These are phyloP conservation scores for Allium cepa DNA, from an alignment of 106 monocot species.

Conservation along the genomic window DNA sequence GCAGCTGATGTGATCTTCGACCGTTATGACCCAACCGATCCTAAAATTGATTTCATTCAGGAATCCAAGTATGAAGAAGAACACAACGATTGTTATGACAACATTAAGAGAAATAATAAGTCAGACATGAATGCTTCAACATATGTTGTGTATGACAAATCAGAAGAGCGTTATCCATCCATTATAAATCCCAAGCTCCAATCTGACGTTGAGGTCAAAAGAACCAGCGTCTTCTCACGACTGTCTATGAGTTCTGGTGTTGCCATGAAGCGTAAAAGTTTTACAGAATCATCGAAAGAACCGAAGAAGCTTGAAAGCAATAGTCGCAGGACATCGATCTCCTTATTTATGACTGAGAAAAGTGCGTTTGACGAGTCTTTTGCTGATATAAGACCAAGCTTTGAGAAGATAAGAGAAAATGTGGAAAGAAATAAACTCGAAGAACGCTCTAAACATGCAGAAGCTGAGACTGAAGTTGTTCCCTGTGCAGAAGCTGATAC, in stretches of 20 bases:
- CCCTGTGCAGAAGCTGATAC: too few relatives aligned
- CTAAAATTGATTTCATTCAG: not conserved
- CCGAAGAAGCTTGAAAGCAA: not conserved
- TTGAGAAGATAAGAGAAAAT: too few relatives aligned
- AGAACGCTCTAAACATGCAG: too few relatives aligned
- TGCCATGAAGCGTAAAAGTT: not conserved
- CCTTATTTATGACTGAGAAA: too few relatives aligned
- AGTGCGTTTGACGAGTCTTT: not conserved
- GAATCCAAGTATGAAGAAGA: not conserved
- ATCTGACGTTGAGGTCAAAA: not conserved
- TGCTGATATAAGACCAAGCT: not conserved
- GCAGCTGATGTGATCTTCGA: too few relatives aligned
- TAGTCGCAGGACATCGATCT: too few relatives aligned
- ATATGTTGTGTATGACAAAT: not conserved
- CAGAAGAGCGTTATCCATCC: not conserved
- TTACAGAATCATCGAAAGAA: not conserved
- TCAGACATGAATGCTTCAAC: not conserved
- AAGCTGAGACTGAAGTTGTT: too few relatives aligned
- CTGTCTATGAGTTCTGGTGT: not conserved
- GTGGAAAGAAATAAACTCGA: too few relatives aligned
- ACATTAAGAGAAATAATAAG: not conserved
- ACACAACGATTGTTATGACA: not conserved
- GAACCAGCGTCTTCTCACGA: slow-evolving; percentile 2
- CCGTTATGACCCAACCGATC: not conserved
- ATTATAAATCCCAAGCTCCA: not conserved